These are phyloP conservation scores for Dictyostelium capitatum DNA, from an alignment of 78 protist species.

Conservation along the genomic window DNA sequence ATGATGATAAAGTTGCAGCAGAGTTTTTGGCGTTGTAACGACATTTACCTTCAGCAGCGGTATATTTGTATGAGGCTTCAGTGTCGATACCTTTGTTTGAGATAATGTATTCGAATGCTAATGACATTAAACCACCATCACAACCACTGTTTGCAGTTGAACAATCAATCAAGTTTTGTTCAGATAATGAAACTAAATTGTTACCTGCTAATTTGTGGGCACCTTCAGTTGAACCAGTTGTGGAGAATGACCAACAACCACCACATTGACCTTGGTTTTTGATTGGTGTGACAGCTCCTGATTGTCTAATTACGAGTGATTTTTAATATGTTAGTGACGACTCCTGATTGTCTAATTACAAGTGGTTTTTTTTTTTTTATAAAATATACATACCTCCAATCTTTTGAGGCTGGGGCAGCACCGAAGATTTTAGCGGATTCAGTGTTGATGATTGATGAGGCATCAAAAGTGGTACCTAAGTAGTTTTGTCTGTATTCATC, in stretches of 20 bases:
- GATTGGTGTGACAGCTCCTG: conserved; percentile 86
- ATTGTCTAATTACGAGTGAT: too few relatives aligned
- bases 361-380: too few relatives aligned
- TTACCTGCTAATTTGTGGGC: neutral
- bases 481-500: conserved; percentile 42
- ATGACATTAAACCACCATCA: conserved; percentile 84
- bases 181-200: conserved; percentile 73
- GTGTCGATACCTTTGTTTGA: conserved; percentile 79
- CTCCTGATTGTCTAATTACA: too few relatives aligned
- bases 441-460: neutral
- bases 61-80: conserved; percentile 93
- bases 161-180: conserved; percentile 91
- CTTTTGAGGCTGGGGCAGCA: neutral
- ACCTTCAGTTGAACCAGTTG: conserved; percentile 81
- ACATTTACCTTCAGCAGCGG: conserved; percentile 28
- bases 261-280: conserved; percentile 90
- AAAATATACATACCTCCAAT: too few relatives aligned
- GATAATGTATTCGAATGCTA: conserved; percentile 83
- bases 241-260: conserved; percentile 87
- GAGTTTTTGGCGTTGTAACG: neutral
- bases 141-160: conserved; percentile 87
- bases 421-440: neutral
- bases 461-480: conserved; percentile 43
- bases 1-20: conserved; percentile 22
- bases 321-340: too few relatives aligned